Evolutionary conservation across 352 stramenopile genomes (phyloP).

Genomic region (Blastocystis sp.): DNA sequence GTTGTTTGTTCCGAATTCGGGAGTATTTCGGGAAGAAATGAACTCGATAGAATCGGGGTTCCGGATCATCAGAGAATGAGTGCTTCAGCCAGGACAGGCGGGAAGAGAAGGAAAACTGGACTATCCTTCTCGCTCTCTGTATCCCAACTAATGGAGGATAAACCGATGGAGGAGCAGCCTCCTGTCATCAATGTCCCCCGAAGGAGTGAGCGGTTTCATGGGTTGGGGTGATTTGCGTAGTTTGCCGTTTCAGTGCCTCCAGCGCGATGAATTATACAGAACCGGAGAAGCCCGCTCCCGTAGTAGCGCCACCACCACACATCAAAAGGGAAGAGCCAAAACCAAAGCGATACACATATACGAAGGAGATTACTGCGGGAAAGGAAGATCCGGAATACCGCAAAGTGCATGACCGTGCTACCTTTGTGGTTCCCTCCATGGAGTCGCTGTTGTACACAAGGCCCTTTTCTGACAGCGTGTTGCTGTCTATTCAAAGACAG

Average conservation of each 20-base stretch:
- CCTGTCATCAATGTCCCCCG: background rate
- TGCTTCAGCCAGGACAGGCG: no score
- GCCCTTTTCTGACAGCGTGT: background rate
- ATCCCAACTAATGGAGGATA: no score
- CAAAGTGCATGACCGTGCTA: background rate
- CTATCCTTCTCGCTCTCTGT: no score
- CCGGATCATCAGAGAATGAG: no score
- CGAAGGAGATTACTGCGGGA: background rate
- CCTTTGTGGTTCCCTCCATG: background rate
- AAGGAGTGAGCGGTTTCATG: background rate
- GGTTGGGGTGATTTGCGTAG: background rate
- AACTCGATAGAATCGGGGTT: background rate
- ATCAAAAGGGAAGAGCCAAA: background rate
- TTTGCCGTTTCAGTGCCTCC: background rate
- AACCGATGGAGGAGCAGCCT: no score
- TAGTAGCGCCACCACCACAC: background rate
- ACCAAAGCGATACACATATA: background rate
- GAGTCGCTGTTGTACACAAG: background rate
- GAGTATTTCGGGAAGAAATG: background rate
- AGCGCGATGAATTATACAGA: background rate
- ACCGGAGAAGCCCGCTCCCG: background rate
- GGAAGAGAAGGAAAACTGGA: no score
- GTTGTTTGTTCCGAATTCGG: conserved; percentile 16
- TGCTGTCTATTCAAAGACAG: no score
- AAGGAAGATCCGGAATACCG: background rate